Base-by-base conservation (phyloP, 2,329 filamentous ascomycete species). In the Fusarium sp. region DNA sequence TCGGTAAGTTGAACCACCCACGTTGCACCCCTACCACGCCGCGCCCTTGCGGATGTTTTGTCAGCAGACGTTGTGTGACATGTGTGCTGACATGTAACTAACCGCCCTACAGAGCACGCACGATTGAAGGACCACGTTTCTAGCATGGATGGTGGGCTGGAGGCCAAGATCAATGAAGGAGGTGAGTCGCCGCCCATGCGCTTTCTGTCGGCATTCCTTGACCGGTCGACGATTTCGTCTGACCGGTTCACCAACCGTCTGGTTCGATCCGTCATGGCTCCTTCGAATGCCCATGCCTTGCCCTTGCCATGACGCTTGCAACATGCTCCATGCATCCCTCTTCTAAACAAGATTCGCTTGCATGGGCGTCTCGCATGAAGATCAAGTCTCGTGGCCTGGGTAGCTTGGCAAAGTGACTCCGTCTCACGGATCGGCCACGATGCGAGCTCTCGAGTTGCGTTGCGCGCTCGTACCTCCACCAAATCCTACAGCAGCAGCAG, bases 121-220 rank as follows among this genome's bases (percentile, higher is more conserved):
- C 92, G 96, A 79, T 87, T 99, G 66, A 97, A 97, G 83, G 95
- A 98, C 71, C 94, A 98, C 84, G 90, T 99, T 71, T 86, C 92
- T 4, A 90, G 87, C 74, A 97, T 99, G 95, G 90, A 93, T 52
- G 95, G 95, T 73, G 94, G 95, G 76, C 89, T 99, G 20, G 97
- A 98, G 84, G 95, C 96, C 59, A 93, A 90, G 81, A 92, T 99
- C 73, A 89, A 97, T 79, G 97, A 99, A 93, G 97, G 94, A 88
- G 97, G 94, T 95, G 86, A 87, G 93, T 89, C 60, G 22, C 63
- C 32, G 57, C 37, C 68, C 62, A 58, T 69, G 68, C 75, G 70
- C 71, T 75, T 76, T 77, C 72, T 76, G 60, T 78, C 70, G 71
- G 74, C 69, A 77, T 72, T 74, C 70, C 68, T 60, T 71, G 47